Evolutionary conservation across 192 early-diverging fungal genomes (phyloP).

Genomic region (Martensiomyces pterosporus): DNA sequence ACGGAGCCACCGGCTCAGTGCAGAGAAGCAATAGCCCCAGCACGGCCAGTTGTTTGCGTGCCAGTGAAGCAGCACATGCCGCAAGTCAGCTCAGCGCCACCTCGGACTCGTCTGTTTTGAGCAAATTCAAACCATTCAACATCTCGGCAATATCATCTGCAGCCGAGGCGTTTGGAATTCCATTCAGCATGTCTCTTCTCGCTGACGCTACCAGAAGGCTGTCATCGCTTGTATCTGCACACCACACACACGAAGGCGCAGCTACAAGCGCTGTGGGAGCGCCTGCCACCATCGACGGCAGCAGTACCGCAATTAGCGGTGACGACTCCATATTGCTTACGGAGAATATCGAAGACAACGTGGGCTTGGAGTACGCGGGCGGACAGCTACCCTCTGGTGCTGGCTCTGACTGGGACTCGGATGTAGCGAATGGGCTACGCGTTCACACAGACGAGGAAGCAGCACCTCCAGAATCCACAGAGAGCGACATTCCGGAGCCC

Average conservation of each 20-base stretch:
- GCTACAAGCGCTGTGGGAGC: no score
- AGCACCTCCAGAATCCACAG: not conserved
- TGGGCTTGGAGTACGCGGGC: no score
- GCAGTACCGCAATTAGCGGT: no score
- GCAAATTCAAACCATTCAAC: slow-evolving; percentile 42
- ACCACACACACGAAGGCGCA: no score
- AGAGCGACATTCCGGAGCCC: slow-evolving; percentile 35
- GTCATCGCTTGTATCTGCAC: not conserved
- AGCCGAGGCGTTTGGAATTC: slow-evolving; percentile 50
- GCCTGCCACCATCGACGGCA: no score
- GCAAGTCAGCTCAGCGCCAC: no score
- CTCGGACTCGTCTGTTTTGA: slow-evolving; percentile 3
- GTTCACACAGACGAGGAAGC: not conserved
- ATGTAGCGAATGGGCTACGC: not conserved
- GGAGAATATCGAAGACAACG: no score
- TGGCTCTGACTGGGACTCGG: slow-evolving; percentile 12
- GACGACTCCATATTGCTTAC: no score
- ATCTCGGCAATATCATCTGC: slow-evolving; percentile 48
- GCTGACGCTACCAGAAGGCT: slow-evolving; percentile 20
- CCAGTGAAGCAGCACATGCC: no score
- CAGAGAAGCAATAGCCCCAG: slow-evolving; percentile 3
- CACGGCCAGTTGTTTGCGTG: not conserved
- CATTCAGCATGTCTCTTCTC: slow-evolving; percentile 34
- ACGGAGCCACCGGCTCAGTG: slow-evolving; percentile 1
- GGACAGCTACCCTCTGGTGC: no score